A percentile compares a stretch with the other conserved stretches of the same genome.
Evolutionary conservation across 192 early-diverging fungal genomes (phyloP).

Genomic region (Rhizoclosmatium globosum): DNA sequence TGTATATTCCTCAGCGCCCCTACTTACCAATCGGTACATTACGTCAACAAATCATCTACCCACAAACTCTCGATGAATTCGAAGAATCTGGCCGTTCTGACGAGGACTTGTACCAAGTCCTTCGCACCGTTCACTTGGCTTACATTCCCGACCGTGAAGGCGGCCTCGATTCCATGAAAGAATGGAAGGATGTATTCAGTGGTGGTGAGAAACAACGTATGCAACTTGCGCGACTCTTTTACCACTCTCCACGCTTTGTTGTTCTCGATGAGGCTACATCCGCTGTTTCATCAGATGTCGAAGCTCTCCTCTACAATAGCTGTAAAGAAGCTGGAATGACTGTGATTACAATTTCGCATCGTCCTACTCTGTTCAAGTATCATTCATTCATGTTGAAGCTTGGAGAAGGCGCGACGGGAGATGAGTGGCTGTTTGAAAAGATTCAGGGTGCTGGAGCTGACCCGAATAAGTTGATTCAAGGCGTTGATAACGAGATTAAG

Average conservation of each 20-base stretch:
- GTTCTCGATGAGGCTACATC: slow-evolving; percentile 96
- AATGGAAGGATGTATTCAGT: slow-evolving; percentile 84
- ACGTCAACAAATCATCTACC: slow-evolving; percentile 97
- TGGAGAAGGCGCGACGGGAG: slow-evolving; percentile 48
- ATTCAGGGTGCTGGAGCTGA: slow-evolving; percentile 43
- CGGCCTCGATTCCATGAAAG: slow-evolving; percentile 64
- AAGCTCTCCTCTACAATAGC: slow-evolving; percentile 82
- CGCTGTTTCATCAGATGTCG: slow-evolving; percentile 94
- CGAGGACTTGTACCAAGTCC: slow-evolving; percentile 76
- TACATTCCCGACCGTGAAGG: slow-evolving; percentile 71
- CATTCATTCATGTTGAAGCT: slow-evolving; percentile 63
- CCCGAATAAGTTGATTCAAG: slow-evolving; percentile 29
- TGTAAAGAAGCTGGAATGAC: slow-evolving; percentile 77
- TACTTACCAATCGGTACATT: slow-evolving; percentile 94
- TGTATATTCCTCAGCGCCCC: slow-evolving; percentile 98
- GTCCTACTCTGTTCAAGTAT: slow-evolving; percentile 95
- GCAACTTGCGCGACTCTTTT: slow-evolving; percentile 94
- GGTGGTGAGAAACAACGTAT: slow-evolving; percentile 83
- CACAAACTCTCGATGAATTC: slow-evolving; percentile 74
- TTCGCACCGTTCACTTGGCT: slow-evolving; percentile 85
- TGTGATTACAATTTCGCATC: slow-evolving; percentile 90
- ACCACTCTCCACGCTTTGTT: slow-evolving; percentile 93
- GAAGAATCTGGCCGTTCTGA: slow-evolving; percentile 71
- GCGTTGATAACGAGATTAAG: slow-evolving; percentile 52
- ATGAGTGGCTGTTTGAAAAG: slow-evolving; percentile 53